Percentiles rank a stretch among this genome's conserved stretches.
Conservation (phyloP, 441 rosid genomes). For the Sinapis alba region DNA sequence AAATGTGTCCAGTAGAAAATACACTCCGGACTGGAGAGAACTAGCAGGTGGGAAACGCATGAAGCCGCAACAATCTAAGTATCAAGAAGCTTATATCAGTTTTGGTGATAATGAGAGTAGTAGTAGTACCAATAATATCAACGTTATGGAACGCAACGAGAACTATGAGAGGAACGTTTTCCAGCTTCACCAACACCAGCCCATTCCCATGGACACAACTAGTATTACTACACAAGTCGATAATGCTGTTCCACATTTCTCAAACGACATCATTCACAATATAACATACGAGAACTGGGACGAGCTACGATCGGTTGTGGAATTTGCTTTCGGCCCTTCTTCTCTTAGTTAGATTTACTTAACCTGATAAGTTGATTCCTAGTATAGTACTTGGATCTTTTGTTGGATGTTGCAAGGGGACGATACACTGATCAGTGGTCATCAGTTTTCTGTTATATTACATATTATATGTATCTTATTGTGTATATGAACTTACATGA, state of each 20-base stretch:
- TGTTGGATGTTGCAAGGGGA: constrained; percentile 17
- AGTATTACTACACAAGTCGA: constrained; percentile 42
- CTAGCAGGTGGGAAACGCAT: constrained; percentile 41
- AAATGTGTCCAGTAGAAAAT: constrained; percentile 50
- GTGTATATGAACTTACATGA: not conserved
- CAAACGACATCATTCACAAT: constrained; percentile 35
- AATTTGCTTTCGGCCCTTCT: constrained; percentile 58
- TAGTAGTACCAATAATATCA: constrained; percentile 31
- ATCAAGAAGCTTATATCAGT: constrained; percentile 52
- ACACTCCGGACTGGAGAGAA: constrained; percentile 65
- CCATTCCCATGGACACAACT: constrained; percentile 7
- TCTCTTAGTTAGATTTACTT: constrained; percentile 36
- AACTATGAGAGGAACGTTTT: constrained; percentile 23
- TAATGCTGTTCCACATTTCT: constrained; percentile 42
- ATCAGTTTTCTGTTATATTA: constrained; percentile 4
- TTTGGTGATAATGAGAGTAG: constrained; percentile 48
- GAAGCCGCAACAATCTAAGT: constrained; percentile 34
- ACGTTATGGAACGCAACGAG: constrained; percentile 40
- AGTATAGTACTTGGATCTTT: not conserved
- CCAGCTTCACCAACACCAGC: constrained; percentile 34
- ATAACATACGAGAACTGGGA: constrained; percentile 63
- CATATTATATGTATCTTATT: not conserved
- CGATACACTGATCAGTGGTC: constrained; percentile 4
- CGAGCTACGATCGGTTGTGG: constrained; percentile 77
- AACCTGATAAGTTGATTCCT: not conserved